Percentiles rank a stretch among this genome's conserved stretches.
These are phyloP conservation scores for Paracorniculantispora psalliotae DNA, from an alignment of 2,329 filamentous ascomycete genomes.

Conservation along the genomic window DNA sequence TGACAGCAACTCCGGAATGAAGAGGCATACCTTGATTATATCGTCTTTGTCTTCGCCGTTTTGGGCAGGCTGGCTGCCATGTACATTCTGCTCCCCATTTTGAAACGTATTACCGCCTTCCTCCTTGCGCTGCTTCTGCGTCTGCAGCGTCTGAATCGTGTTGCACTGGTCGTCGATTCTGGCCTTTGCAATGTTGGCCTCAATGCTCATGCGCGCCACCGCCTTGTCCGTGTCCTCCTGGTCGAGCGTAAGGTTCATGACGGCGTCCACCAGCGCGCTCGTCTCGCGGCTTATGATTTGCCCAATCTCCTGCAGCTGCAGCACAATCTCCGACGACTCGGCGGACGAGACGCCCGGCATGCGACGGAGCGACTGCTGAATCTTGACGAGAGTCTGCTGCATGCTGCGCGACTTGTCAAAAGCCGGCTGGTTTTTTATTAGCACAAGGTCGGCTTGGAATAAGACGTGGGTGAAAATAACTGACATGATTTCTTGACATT, in stretches of 20 bases:
- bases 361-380: constrained; percentile 34
- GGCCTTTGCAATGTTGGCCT: constrained; percentile 32
- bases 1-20: not conserved
- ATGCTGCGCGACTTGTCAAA: constrained; percentile 29
- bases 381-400: constrained; percentile 33
- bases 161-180: constrained; percentile 29
- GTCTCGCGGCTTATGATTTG: constrained; percentile 35
- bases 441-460: not conserved
- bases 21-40: constrained; percentile 26
- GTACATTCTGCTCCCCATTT: constrained; percentile 24
- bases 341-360: constrained; percentile 34
- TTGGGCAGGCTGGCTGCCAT: constrained; percentile 24
- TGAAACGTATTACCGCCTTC: constrained; percentile 28
- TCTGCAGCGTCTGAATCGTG: constrained; percentile 27
- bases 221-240: constrained; percentile 35
- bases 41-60: constrained; percentile 24
- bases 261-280: constrained; percentile 33
- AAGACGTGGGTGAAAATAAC: too few species aligned
- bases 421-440: constrained; percentile 24
- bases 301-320: constrained; percentile 32
- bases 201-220: constrained; percentile 34
- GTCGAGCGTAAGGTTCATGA: constrained; percentile 33
- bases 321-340: constrained; percentile 31
- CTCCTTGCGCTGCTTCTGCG: constrained; percentile 24
- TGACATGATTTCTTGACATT: constrained; percentile 35